Percentiles rank a stretch among this genome's conserved stretches.
Evolutionary conservation across 2,329 filamentous ascomycete genomes (phyloP).

Genomic region (Bipolaris bicolor): DNA sequence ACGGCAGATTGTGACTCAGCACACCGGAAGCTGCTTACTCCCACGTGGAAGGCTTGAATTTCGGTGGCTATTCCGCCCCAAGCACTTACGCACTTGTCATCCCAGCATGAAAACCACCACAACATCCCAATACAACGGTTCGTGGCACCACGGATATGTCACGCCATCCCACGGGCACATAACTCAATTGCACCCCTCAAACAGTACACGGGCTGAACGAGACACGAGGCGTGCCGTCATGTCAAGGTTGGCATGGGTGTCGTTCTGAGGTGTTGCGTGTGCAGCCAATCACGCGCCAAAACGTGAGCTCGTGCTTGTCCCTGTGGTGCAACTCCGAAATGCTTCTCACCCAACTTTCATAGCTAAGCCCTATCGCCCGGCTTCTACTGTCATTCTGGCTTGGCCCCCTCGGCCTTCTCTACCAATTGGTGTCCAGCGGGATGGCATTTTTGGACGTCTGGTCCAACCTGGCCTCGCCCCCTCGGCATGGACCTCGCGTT

Average conservation of each 20-base stretch:
- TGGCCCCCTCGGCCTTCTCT: slow-evolving; percentile 7
- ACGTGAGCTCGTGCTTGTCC: slow-evolving; percentile 28
- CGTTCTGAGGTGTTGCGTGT: slow-evolving; percentile 6
- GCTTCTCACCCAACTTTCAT: slow-evolving; percentile 21
- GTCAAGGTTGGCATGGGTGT: slow-evolving; percentile 15
- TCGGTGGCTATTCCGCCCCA: slow-evolving; percentile 2
- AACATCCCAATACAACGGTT: slow-evolving; percentile 22
- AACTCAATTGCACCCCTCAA: slow-evolving; percentile 1
- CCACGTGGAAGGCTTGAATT: slow-evolving; percentile 9
- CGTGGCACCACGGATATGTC: slow-evolving; percentile 12
- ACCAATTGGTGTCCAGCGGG: slow-evolving; percentile 21
- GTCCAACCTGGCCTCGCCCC: background rate
- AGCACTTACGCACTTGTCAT: slow-evolving; percentile 2
- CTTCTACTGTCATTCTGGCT: slow-evolving; percentile 13
- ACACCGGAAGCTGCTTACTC: slow-evolving; percentile 3
- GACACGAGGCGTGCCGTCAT: slow-evolving; percentile 18
- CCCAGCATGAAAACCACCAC: slow-evolving; percentile 8
- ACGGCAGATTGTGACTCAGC: slow-evolving; percentile 1
- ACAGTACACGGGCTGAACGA: slow-evolving; percentile 10
- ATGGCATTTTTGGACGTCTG: slow-evolving; percentile 16
- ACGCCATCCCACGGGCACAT: slow-evolving; percentile 15
- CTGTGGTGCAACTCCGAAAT: slow-evolving; percentile 18
- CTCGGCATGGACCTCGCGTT: slow-evolving; percentile 10
- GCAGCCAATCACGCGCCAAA: slow-evolving; percentile 20
- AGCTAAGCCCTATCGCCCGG: slow-evolving; percentile 21